Conservation (phyloP, 73 alveolate genomes). For the Chromera velia region DNA sequence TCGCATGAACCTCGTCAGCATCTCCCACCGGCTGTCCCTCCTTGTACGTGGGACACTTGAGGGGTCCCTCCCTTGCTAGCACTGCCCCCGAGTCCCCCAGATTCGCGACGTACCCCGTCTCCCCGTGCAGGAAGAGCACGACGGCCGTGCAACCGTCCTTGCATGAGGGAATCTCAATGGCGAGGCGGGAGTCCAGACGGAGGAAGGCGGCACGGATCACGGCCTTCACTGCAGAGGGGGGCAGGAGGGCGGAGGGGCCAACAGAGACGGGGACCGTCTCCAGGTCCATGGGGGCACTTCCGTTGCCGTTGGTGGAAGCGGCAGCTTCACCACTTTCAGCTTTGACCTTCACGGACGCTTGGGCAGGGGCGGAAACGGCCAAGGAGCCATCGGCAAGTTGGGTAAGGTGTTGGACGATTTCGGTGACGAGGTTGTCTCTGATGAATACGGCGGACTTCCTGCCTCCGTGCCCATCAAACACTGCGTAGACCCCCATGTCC, state of each 20-base stretch:
- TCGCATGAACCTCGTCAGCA: neutral
- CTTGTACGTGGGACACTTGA: neutral
- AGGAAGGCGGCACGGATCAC: neutral
- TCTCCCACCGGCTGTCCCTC: neutral
- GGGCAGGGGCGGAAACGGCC: no score
- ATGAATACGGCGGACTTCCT: constrained; percentile 15
- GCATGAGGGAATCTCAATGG: neutral
- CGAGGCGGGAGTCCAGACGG: neutral
- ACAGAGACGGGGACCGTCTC: no score
- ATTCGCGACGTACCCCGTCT: neutral
- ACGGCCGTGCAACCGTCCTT: neutral
- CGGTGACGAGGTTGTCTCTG: neutral
- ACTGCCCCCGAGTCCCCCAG: neutral
- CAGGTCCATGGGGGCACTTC: no score
- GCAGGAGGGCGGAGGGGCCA: no score
- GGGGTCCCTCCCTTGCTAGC: neutral
- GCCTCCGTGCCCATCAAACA: constrained; percentile 48
- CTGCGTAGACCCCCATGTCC: constrained; percentile 26
- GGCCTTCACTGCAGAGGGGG: no score
- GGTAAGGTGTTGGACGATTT: no score
- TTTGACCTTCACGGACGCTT: no score
- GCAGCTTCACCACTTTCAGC: no score
- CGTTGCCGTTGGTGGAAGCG: no score
- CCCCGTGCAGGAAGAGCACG: neutral
- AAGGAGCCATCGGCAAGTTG: no score